Percentiles rank a stretch among this genome's conserved stretches.
These are phyloP conservation scores for Periconia digitata DNA, from an alignment of 2,329 filamentous ascomycete species.

Conservation along the genomic window DNA sequence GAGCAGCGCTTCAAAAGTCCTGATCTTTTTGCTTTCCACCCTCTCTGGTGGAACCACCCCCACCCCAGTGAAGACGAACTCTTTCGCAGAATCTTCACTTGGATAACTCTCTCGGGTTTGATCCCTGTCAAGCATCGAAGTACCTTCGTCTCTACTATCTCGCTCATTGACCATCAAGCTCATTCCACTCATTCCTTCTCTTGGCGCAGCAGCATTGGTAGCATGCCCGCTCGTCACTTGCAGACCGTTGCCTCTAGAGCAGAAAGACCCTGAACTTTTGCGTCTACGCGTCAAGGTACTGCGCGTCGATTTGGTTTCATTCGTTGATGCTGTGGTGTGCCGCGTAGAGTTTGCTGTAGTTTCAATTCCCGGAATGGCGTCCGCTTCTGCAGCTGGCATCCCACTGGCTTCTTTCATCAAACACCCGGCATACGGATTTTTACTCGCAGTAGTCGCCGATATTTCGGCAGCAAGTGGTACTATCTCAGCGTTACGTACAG, in stretches of 20 bases:
- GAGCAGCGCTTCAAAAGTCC: not conserved
- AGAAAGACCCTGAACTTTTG: not conserved
- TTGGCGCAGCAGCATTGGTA: no score
- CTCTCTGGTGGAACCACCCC: not conserved
- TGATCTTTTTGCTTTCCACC: not conserved
- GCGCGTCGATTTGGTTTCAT: not conserved
- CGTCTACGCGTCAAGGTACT: not conserved
- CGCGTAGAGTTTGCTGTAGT: not conserved
- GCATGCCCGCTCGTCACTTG: not conserved
- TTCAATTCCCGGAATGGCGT: no score
- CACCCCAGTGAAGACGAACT: not conserved
- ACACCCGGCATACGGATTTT: constrained; percentile 22
- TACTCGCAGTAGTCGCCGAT: constrained; percentile 8
- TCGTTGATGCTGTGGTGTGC: not conserved
- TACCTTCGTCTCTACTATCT: not conserved
- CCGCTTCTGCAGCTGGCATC: no score
- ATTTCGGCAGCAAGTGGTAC: no score
- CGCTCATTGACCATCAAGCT: not conserved
- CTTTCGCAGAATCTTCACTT: not conserved
- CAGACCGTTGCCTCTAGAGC: not conserved
- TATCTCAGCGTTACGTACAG: no score
- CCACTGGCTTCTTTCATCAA: constrained; percentile 14
- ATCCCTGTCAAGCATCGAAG: not conserved
- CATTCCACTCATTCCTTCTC: not conserved
- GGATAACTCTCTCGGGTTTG: not conserved